A percentile compares a stretch with the other conserved stretches of the same genome.
Conservation (phyloP, 1,139 yeast genomes). For the Barnettozyma hawaiiensis region DNA sequence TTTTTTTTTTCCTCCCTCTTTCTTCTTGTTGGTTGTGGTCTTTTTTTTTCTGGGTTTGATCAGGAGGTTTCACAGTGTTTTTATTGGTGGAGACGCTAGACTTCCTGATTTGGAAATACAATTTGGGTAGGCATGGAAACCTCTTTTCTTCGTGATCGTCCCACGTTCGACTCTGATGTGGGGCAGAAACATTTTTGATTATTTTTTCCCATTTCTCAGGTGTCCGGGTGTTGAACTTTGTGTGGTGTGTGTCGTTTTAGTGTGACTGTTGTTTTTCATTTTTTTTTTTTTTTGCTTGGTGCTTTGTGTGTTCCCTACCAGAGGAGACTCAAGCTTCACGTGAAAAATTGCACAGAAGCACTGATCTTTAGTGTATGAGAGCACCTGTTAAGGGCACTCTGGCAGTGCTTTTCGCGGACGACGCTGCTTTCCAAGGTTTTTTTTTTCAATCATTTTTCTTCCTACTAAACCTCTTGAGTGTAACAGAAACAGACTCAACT, state of each 20-base stretch:
- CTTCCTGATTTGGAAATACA: conserved; percentile 15
- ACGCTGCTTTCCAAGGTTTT: no score
- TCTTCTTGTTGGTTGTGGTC: no score
- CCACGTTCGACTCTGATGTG: conserved; percentile 10
- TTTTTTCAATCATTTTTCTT: conserved; percentile 10
- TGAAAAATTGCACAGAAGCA: conserved; percentile 5
- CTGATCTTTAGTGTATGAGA: background rate
- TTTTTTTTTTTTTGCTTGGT: no score
- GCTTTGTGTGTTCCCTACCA: conserved; percentile 1
- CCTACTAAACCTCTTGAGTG: conserved; percentile 1
- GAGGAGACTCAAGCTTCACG: background rate
- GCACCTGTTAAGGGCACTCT: conserved; percentile 1
- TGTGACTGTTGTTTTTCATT: conserved; percentile 8
- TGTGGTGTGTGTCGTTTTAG: no score
- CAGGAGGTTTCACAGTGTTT: conserved; percentile 16
- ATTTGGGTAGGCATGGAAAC: no score
- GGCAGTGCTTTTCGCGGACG: no score
- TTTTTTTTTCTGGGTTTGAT: no score
- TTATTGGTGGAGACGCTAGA: conserved; percentile 20
- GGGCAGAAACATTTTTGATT: background rate
- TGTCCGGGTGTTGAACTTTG: conserved; percentile 6
- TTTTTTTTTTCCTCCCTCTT: no score
- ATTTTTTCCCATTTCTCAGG: background rate
- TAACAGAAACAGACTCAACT: conserved; percentile 7
- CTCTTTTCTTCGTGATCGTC: no score